These are phyloP conservation scores for Psilocybe azurescens DNA, from an alignment of 768 basidiomycete species.

Conservation along the genomic window DNA sequence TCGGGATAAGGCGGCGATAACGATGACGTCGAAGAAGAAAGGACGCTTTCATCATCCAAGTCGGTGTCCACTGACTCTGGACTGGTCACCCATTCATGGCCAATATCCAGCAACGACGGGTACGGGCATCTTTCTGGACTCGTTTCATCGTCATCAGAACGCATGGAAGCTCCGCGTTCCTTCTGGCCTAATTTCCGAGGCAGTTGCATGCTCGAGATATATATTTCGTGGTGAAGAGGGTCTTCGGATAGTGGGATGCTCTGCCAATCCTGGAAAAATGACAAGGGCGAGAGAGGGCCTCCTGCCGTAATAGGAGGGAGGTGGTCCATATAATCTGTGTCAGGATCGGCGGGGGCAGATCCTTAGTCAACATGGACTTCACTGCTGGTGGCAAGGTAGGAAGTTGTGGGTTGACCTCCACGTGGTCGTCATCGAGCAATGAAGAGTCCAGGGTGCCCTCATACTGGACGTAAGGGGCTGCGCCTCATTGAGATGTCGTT, in stretches of 20 bases:
- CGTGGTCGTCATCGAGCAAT: conserved; percentile 31
- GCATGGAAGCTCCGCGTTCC: not conserved
- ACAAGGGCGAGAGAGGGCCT: conserved; percentile 15
- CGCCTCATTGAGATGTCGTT: not conserved
- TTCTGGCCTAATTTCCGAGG: not conserved
- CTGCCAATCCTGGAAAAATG: conserved; percentile 2
- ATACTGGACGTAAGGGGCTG: not conserved
- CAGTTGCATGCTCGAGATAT: not conserved
- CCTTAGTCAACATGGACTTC: conserved; percentile 39
- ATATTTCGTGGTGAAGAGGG: not conserved
- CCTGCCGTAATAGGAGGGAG: not conserved
- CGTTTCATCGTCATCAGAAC: conserved; percentile 9
- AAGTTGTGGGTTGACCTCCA: conserved; percentile 20
- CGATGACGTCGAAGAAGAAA: conserved; percentile 20
- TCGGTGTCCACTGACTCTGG: conserved; percentile 25
- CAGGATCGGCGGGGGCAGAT: conserved; percentile 39
- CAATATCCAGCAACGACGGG: not conserved
- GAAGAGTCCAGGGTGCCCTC: conserved; percentile 42
- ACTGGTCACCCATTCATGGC: conserved; percentile 13
- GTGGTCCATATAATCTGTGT: conserved; percentile 6
- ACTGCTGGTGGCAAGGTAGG: conserved; percentile 50
- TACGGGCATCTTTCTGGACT: conserved; percentile 4
- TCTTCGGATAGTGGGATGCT: not conserved
- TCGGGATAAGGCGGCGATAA: conserved; percentile 17
- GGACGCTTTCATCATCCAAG: conserved; percentile 20